Evolutionary conservation across 805 yeast genomes (phyloP).

Genomic region (Metschnikowia noctiluminum): DNA sequence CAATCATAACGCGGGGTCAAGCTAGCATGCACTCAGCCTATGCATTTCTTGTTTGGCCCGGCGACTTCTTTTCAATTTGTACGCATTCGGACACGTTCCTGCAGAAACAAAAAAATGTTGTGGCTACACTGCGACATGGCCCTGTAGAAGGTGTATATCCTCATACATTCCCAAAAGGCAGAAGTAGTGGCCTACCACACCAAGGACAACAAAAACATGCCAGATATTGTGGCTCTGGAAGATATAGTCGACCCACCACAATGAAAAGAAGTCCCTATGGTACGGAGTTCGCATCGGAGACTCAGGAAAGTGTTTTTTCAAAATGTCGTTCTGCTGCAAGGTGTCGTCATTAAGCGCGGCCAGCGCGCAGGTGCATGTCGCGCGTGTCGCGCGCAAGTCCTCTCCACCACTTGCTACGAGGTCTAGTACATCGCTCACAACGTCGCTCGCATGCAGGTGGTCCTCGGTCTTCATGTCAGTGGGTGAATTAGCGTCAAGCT

Average conservation of each 20-base stretch:
- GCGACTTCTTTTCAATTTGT: background rate
- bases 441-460: background rate
- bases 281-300: constrained; percentile 33
- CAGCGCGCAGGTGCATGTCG: constrained; percentile 6
- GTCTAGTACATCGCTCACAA: constrained; percentile 1
- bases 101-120: background rate
- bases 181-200: constrained; percentile 84
- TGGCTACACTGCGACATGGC: background rate
- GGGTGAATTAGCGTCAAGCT: too few species aligned
- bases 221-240: constrained; percentile 85
- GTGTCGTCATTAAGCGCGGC: constrained; percentile 6
- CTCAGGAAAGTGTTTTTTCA: constrained; percentile 37
- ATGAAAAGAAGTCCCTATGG: constrained; percentile 42
- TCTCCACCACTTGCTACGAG: constrained; percentile 5
- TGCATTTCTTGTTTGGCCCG: background rate
- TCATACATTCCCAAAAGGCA: constrained; percentile 73
- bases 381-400: background rate
- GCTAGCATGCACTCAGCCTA: background rate
- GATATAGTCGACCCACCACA: constrained; percentile 83
- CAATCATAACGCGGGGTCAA: background rate
- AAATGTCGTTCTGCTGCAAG: constrained; percentile 25
- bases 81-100: background rate
- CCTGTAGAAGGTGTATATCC: constrained; percentile 20
- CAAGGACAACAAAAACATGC: constrained; percentile 89
- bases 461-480: background rate